Conservation (phyloP, 106 monocot genomes). For the Vanilla planifolia region DNA sequence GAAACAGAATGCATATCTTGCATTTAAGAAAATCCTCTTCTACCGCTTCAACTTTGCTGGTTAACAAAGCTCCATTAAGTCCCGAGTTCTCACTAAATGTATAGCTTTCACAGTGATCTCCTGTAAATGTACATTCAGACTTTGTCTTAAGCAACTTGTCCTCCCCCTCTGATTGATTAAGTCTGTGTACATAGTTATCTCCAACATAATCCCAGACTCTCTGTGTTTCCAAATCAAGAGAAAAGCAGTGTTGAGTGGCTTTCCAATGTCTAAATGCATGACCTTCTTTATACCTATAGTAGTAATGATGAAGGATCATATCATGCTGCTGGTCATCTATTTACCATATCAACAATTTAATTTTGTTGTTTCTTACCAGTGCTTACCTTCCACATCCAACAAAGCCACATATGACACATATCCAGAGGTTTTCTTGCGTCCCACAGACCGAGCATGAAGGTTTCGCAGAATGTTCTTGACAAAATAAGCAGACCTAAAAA, state of each 20-base stretch:
- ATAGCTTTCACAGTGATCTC: conserved; percentile 40
- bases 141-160: conserved; percentile 51
- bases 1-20: neutral
- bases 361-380: no score
- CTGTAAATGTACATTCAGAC: conserved; percentile 23
- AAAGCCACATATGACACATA: conserved; percentile 95
- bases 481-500: conserved; percentile 80
- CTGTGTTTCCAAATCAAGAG: conserved; percentile 78
- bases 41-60: conserved; percentile 83
- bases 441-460: conserved; percentile 74
- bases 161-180: conserved; percentile 83
- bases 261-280: conserved; percentile 95
- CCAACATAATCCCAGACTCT: conserved; percentile 97
- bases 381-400: conserved; percentile 94
- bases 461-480: conserved; percentile 63
- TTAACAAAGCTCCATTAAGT: conserved; percentile 46
- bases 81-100: conserved; percentile 48
- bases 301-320: neutral
- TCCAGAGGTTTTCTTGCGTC: conserved; percentile 84
- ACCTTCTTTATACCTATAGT: conserved; percentile 75
- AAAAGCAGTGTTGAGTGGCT: conserved; percentile 86
- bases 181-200: conserved; percentile 86
- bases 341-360: no score
- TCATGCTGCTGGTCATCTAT: no score
- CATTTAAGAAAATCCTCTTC: neutral